Evolutionary conservation across 164 flowering plant species (phyloP), one percentile per base, ranked within the genome.

Genomic region (Vitis labrusca): DNA sequence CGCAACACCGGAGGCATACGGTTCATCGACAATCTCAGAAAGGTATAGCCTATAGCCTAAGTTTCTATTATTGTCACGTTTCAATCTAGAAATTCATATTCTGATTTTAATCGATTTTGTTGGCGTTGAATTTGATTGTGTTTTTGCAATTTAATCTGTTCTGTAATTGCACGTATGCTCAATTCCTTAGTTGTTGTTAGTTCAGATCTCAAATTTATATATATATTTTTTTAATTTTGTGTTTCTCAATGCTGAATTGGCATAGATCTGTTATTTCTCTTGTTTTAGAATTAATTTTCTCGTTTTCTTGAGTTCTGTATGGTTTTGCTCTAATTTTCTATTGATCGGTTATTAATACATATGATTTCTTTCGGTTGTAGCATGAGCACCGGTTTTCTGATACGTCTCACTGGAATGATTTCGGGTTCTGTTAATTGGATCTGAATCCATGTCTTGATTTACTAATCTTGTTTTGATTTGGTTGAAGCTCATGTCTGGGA

Each of bases 1-100:
- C 61, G 70, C 70, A 57, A 59, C 49, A n/a, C 44, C 44, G 61
- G 10, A 49, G 57, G 59, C 30, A 51, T 55, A 66, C 62, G 69
- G 69, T 17, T 65, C 10, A 19, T 47, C 50, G 23, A 15, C 19
- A 47, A 37, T 57, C 54, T 66, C 69, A 54, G 54, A 61, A 44
- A 66, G 69, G 61, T 6, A 37, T 37, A 37, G 7, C 47, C 47
- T 55, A 8, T 1, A n/a, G 3, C 59, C 1, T 13, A 32, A n/a
- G 11, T 1, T 16, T 12, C 27, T 32, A 17, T 48, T 9, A 3
- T 53, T n/a, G 15, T 5, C 56, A 12, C 4, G 10, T 10, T 27
- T 29, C 14, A 30, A 13, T 12, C 15, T 59, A 37, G 44, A 37
- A 37, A 37, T 37, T 59, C 12, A 10, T 30, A 59, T 59, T 59